Base-by-base conservation (phyloP, 495 filamentous ascomycete genomes). In the Evernia prunastri region DNA sequence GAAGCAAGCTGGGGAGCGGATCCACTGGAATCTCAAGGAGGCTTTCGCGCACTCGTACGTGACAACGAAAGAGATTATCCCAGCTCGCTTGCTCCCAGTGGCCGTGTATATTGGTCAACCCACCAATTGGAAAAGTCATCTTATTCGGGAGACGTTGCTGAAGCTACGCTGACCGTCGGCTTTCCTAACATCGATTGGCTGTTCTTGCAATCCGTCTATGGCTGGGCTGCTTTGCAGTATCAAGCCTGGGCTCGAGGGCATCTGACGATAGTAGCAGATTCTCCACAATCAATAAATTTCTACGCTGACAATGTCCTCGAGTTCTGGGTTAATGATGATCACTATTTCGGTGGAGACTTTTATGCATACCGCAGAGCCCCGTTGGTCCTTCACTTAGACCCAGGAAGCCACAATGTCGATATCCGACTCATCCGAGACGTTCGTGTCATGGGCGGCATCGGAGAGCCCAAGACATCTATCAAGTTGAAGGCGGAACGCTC, bases 1-100 rank as follows among this genome's bases (percentile, higher is more conserved):
- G 84, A 86, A 70, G 82, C 81, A 11, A 69, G 79, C 56, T 86
- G 83, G 84, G 82, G 82, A 43, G 81, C 84, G 37, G 82, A 86
- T 69, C 82, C 84, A 42, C 72, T 86, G 31, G 81, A 83, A 59
- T 69, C 66, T 61, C 43, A 78, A 33, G 81, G 84, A 33, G 82
- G 82, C 36, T 86, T 86, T 67, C 73, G 71, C 51, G 66, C 68
- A 42, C 67, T 84, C 42, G 62, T 69, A 17, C 78, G 74, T 66
- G 69, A 80, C 63, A 43, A 66, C 3, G 66, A 75, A 17, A 72
- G 73, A 3, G 68, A 51, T 3, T 85, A 79, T 59, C 72, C 66
- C 58, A 84, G 80, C 68, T 79, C 83, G 8, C 74, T 86, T 37
- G 73, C 75, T 8, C 57, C 66, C 35, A 81, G 82, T 71, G 84